Percentiles rank a stretch among this genome's conserved stretches.
Evolutionary conservation across 169 alveolate genomes (phyloP).

Genomic region (Plasmodium ovale): DNA sequence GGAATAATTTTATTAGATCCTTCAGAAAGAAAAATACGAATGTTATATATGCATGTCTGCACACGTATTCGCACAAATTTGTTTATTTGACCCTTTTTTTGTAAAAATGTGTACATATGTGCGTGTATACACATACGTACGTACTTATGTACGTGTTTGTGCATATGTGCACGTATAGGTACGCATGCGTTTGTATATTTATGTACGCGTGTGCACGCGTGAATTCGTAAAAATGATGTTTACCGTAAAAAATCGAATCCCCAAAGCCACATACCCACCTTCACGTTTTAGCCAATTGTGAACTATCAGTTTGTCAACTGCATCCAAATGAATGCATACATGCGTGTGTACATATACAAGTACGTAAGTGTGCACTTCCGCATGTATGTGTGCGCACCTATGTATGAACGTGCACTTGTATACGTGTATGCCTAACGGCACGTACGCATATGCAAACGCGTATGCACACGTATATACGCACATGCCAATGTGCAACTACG

Average conservation of each 20-base stretch:
- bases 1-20: constrained; percentile 62
- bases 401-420: too few species aligned
- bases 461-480: neutral
- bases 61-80: too few species aligned
- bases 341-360: neutral
- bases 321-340: neutral
- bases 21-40: constrained; percentile 10
- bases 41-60: neutral
- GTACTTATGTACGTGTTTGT: neutral
- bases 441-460: too few species aligned
- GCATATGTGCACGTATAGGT: constrained; percentile 10
- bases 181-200: neutral
- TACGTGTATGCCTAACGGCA: too few species aligned
- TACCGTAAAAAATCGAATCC: constrained; percentile 65
- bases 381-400: neutral
- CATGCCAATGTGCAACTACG: too few species aligned
- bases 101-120: neutral
- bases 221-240: neutral
- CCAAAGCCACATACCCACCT: constrained; percentile 26
- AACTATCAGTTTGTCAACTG: constrained; percentile 31
- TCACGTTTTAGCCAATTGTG: constrained; percentile 37
- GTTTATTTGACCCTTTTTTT: too few species aligned
- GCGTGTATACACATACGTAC: neutral
- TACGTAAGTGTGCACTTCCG: neutral
- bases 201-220: neutral